Conservation (phyloP, 176 grass and related monocot genomes). For the Cenchrus fungigraminus region DNA sequence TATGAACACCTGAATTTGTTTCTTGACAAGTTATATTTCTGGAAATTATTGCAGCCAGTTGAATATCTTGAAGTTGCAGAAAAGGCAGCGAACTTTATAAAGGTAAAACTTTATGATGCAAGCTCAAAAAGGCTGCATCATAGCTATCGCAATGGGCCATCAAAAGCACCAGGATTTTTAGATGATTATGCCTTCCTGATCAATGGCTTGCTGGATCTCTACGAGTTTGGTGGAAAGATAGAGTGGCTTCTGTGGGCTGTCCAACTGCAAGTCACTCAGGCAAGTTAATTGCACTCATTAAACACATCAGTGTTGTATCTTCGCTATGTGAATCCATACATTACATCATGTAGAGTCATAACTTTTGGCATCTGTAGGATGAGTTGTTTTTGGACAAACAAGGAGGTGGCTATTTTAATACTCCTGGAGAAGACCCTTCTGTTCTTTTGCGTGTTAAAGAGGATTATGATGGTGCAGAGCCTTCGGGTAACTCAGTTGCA, state of each 20-base stretch:
- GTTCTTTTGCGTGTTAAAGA: constrained; percentile 89
- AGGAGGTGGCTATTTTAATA: constrained; percentile 97
- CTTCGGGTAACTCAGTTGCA: constrained; percentile 90
- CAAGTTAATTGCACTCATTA: constrained; percentile 39
- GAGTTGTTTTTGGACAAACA: constrained; percentile 83
- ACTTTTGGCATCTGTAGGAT: constrained; percentile 55
- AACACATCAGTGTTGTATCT: constrained; percentile 16
- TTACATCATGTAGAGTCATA: neutral
- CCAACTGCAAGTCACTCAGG: constrained; percentile 87
- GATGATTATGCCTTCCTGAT: constrained; percentile 98
- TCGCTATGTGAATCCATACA: neutral
- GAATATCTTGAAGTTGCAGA: constrained; percentile 86
- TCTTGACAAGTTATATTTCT: constrained; percentile 5
- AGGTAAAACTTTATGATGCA: constrained; percentile 71
- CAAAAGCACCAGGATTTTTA: constrained; percentile 95
- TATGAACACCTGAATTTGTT: constrained; percentile 10
- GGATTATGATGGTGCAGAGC: constrained; percentile 97
- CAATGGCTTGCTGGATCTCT: constrained; percentile 86
- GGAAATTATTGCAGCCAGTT: constrained; percentile 62
- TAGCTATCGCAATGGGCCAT: constrained; percentile 90
- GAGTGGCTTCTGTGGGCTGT: constrained; percentile 86
- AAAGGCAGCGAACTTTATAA: constrained; percentile 84
- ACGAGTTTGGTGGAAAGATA: constrained; percentile 79
- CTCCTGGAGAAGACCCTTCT: constrained; percentile 89
- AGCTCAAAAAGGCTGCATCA: constrained; percentile 68